Evolutionary conservation across 2,329 filamentous ascomycete species (phyloP), one percentile per base, ranked within the genome.

Genomic region (Ascochyta rabiei): DNA sequence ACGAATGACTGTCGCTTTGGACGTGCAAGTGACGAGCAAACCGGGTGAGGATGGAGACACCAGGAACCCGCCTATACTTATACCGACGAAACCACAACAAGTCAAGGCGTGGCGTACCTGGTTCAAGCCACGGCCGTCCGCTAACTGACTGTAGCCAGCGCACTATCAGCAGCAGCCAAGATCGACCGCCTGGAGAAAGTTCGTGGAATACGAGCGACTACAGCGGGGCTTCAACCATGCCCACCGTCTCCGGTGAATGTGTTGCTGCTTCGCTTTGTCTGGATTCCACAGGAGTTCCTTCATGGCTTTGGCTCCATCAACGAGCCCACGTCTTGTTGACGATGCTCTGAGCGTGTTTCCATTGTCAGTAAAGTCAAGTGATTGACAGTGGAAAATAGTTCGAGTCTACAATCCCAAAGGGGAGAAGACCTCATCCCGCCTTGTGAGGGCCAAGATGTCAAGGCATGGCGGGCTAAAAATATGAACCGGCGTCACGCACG

Each of bases 1-100:
- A 68, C 62, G 66, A 71, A 56, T 66, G 69, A 65, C 64, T 46
- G 59, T 59, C 63, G 64, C 52, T 54, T 61, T 52, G 49, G 57
- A 57, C 59, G 60, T 55, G 48, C 57, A 65, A 52, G 57, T 60
- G 63, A 68, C 62, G 56, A 56, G 56, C 60, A 67, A 62, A 60
- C 61, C 60, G 64, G 49, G 57, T 62, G 52, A 63, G 55, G 48
- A 48, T 15, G 24, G 13, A 40, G 19, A 23, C 13, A 42, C 47
- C 52, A 55, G 57, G 40, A 39, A n/a, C 16, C 39, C 37, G 21
- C 52, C 43, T 58, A 56, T 62, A 59, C 60, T 67, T 68, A 67
- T 68, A 67, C 37, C 28, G 35, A 59, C 53, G 43, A 52, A 53
- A 52, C 39, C 23, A 48, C 45, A 48, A 30, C 43, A 42, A 60